Conservation (phyloP, 2,329 filamentous ascomycete genomes). For the Aureobasidium sp. region DNA sequence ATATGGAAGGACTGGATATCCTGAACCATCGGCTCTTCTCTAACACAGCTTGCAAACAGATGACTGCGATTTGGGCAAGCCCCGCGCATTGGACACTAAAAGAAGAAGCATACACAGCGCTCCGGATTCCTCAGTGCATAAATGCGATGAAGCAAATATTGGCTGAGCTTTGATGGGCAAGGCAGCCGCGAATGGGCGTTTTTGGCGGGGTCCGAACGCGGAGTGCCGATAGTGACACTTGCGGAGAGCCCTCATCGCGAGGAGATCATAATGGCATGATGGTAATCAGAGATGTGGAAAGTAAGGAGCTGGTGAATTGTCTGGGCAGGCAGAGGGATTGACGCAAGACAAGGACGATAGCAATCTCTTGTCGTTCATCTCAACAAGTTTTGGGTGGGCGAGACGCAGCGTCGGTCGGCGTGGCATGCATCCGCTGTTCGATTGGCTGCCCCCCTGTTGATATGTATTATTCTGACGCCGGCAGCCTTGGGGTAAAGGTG, state of each 20-base stretch:
- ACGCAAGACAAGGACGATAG: background rate
- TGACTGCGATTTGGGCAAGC: background rate
- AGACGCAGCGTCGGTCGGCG: constrained; percentile 2
- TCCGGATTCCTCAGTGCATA: background rate
- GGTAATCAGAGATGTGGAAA: background rate
- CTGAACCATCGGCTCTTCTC: background rate
- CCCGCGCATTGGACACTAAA: background rate
- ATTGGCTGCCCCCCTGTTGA: constrained; percentile 10
- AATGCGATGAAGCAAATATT: background rate
- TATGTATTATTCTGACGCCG: background rate
- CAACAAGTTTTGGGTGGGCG: constrained; percentile 13
- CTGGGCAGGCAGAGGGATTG: background rate
- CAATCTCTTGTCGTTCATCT: constrained; percentile 5
- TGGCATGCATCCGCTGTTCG: constrained; percentile 13
- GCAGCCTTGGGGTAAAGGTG: constrained; percentile 1
- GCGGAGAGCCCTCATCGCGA: background rate
- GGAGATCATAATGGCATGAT: background rate
- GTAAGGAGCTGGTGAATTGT: background rate
- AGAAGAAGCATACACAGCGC: background rate
- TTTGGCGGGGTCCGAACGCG: constrained; percentile 13
- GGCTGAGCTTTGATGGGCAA: constrained; percentile 5
- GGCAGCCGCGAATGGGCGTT: constrained; percentile 1
- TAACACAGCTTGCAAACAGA: too few relatives aligned
- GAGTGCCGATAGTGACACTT: constrained; percentile 3
- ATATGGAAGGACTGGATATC: background rate